Percentiles rank a stretch among this genome's conserved stretches.
phyloP scores from a whole-genome alignment of 2,329 filamentous ascomycete genomes.

The Exophiala alcalophila region DNA sequence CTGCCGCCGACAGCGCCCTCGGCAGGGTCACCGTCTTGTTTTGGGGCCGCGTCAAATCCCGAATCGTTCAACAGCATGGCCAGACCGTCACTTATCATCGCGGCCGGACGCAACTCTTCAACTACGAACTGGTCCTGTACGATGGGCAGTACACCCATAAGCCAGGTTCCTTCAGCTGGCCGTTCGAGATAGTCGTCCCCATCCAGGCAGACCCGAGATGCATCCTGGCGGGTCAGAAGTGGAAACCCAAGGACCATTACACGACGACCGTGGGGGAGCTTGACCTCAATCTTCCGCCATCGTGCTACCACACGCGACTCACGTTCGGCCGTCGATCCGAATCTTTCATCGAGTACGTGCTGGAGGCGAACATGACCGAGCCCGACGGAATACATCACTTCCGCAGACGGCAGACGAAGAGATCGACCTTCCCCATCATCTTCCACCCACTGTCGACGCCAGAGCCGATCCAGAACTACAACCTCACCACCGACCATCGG shows the following conservation, averaged over 20 bases:
- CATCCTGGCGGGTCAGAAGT: conserved; percentile 20
- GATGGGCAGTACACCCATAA: conserved; percentile 28
- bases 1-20: conserved; percentile 22
- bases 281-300: conserved; percentile 22
- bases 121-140: conserved; percentile 21
- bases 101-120: conserved; percentile 24
- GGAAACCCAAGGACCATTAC: conserved; percentile 25
- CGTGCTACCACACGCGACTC: conserved; percentile 19
- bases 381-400: conserved; percentile 23
- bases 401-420: conserved; percentile 19
- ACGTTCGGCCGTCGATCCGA: conserved; percentile 20
- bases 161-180: conserved; percentile 25
- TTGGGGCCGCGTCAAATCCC: conserved; percentile 26
- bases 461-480: conserved; percentile 22
- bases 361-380: conserved; percentile 24
- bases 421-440: conserved; percentile 18
- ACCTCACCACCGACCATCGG: conserved; percentile 10
- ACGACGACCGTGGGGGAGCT: conserved; percentile 12
- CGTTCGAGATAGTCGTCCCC: conserved; percentile 25
- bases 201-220: conserved; percentile 18
- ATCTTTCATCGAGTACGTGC: conserved; percentile 28
- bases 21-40: conserved; percentile 23
- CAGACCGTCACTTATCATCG: conserved; percentile 22
- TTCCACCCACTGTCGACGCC: conserved; percentile 24
- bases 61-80: conserved; percentile 24